These are phyloP conservation scores for Tolypocladium nubicola DNA, from an alignment of 2,329 filamentous ascomycete genomes.

Conservation along the genomic window DNA sequence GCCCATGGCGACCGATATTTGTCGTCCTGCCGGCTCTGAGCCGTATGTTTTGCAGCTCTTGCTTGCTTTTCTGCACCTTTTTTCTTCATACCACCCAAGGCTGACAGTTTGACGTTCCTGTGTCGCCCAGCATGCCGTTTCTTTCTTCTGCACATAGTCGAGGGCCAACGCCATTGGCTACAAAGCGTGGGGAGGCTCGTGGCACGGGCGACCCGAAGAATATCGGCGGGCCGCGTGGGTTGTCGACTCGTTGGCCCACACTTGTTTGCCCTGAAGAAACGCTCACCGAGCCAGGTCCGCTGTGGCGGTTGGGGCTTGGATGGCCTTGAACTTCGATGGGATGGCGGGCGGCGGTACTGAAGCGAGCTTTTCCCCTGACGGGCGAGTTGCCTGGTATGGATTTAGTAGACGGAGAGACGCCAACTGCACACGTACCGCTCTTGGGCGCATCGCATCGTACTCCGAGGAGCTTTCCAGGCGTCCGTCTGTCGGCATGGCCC, in stretches of 20 bases:
- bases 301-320: neutral
- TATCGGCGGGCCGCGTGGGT: neutral
- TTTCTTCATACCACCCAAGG: neutral
- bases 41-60: neutral
- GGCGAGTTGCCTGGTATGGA: too few species aligned
- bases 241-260: neutral
- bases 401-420: too few species aligned
- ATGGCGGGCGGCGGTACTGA: neutral
- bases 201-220: neutral
- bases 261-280: too few species aligned
- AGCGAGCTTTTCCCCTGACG: neutral
- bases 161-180: neutral
- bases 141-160: neutral
- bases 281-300: too few species aligned
- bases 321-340: neutral
- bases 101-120: too few species aligned
- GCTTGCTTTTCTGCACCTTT: neutral
- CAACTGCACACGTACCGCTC: too few species aligned
- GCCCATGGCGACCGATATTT: neutral
- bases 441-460: too few species aligned
- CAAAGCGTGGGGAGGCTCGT: neutral
- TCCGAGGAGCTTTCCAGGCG: neutral
- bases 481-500: neutral
- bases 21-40: neutral
- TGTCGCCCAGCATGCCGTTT: neutral